phyloP scores from a whole-genome alignment of 208 protist species.

The Trypanosoma boissoni region DNA sequence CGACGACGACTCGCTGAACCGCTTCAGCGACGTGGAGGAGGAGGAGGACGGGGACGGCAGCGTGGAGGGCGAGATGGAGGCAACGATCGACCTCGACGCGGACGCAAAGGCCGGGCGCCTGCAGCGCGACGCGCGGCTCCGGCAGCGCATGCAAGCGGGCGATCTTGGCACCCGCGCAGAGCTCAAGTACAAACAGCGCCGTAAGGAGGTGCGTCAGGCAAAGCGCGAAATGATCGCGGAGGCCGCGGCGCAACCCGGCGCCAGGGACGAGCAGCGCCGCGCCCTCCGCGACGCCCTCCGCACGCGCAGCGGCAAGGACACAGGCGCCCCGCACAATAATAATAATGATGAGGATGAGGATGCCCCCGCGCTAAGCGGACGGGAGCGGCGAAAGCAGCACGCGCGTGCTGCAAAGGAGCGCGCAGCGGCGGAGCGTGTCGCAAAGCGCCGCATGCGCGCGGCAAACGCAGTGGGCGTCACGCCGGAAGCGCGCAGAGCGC shows the following conservation, averaged over 20 bases:
- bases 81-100: slow-evolving; percentile 82
- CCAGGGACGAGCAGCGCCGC: slow-evolving; percentile 43
- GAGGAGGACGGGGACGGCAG: slow-evolving; percentile 26
- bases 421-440: slow-evolving; percentile 59
- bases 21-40: slow-evolving; percentile 75
- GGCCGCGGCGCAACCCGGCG: slow-evolving; percentile 32
- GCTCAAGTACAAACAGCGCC: slow-evolving; percentile 83
- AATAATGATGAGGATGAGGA: slow-evolving; percentile 39
- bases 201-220: slow-evolving; percentile 83
- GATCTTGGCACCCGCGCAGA: slow-evolving; percentile 66
- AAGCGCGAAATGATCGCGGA: slow-evolving; percentile 79
- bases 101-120: slow-evolving; percentile 62
- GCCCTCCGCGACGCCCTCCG: slow-evolving; percentile 57
- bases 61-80: slow-evolving; percentile 65
- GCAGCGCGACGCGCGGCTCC: slow-evolving; percentile 61
- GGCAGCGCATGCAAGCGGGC: slow-evolving; percentile 59
- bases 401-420: slow-evolving; percentile 65
- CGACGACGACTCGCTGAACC: slow-evolving; percentile 82
- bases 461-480: slow-evolving; percentile 60
- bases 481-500: slow-evolving; percentile 32
- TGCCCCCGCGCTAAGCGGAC: slow-evolving; percentile 43
- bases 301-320: slow-evolving; percentile 48
- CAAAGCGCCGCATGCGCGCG: slow-evolving; percentile 66
- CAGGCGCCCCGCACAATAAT: slow-evolving; percentile 35
- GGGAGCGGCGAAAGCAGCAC: slow-evolving; percentile 75